Evolutionary conservation across 2,329 filamentous ascomycete genomes (phyloP), one percentile per base, ranked within the genome.

Genomic region (Emmonsia crescens): DNA sequence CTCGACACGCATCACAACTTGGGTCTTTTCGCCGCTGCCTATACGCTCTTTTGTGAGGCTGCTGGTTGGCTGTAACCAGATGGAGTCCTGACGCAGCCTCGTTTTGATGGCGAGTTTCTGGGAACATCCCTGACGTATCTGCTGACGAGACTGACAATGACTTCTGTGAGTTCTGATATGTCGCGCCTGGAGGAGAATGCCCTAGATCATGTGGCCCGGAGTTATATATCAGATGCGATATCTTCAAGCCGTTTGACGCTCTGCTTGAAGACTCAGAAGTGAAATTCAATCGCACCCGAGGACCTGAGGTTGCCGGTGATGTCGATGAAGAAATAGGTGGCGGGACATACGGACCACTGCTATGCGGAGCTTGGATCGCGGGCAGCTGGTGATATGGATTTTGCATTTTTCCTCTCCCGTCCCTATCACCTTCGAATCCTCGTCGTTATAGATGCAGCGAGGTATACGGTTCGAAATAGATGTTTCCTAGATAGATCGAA

Each of bases 1-100:
- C 94, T 63, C 94, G 85, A 73, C 94, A 99, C 58, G 94, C 94
- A 79, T 99, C 94, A 74, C 94, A 99, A 71, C 91, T 97, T 1
- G 94, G 94, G 70, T 99, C 94, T 73, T 99, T 99, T 68, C 94
- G 84, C 67, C 94, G 82, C 74, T 99, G 94, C 29, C 94, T 86
- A 77, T 97, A 99, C 2, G 94, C 93, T 71, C 94, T 82, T 75
- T 97, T 97, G 74, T 96, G 91, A 38, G 88, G 84, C 67, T 89
- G 88, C 66, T 83, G 74, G 68, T 80, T 81, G 44, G 82, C 78
- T 29, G 78, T 74, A 33, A 71, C 70, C 36, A 73, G 67, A 61
- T 74, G 73, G 61, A 68, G 59, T 44, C 60, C 68, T 19, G 71
- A 38, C 19, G 71, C 63, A 66, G 78, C 61, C 69, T 79, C 68